Conservation (phyloP, 1,139 yeast genomes). For the Wickerhamomyces sp. region DNA sequence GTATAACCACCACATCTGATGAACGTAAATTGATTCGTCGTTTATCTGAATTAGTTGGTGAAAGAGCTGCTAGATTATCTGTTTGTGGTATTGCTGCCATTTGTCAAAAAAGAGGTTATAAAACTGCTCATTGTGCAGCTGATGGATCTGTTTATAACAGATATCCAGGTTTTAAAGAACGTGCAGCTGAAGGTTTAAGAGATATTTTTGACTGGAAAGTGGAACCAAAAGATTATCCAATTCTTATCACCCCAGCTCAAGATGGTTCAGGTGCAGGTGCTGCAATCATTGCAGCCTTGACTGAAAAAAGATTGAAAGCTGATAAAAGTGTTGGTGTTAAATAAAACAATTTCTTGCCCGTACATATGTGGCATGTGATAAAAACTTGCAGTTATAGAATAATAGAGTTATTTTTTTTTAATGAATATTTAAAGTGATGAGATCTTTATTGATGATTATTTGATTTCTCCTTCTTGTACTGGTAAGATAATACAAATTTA, state of each 20-base stretch:
- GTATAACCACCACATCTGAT: constrained; percentile 60
- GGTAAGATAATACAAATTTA: too few relatives aligned
- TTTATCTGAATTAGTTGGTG: constrained; percentile 83
- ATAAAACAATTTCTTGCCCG: too few relatives aligned
- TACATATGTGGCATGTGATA: too few relatives aligned
- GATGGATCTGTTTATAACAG: constrained; percentile 94
- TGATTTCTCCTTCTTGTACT: too few relatives aligned
- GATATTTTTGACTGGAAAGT: constrained; percentile 81
- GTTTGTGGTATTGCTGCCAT: constrained; percentile 96
- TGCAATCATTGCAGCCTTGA: constrained; percentile 92
- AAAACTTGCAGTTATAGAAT: too few relatives aligned
- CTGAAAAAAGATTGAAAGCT: constrained; percentile 66
- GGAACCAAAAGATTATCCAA: constrained; percentile 61
- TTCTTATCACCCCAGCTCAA: constrained; percentile 83
- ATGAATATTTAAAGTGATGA: too few relatives aligned
- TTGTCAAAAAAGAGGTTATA: constrained; percentile 78
- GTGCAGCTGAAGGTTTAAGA: constrained; percentile 84
- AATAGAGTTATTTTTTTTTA: too few relatives aligned
- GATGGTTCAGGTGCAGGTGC: constrained; percentile 99
- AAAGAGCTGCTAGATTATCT: constrained; percentile 87
- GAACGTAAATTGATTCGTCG: constrained; percentile 84
- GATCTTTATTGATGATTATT: too few relatives aligned
- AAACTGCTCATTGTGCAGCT: constrained; percentile 85
- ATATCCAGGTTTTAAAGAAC: constrained; percentile 86
- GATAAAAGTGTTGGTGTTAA: constrained; percentile 72